phyloP scores from a whole-genome alignment of 108 stramenopile species.

The Cylindrotheca fusiformis region DNA sequence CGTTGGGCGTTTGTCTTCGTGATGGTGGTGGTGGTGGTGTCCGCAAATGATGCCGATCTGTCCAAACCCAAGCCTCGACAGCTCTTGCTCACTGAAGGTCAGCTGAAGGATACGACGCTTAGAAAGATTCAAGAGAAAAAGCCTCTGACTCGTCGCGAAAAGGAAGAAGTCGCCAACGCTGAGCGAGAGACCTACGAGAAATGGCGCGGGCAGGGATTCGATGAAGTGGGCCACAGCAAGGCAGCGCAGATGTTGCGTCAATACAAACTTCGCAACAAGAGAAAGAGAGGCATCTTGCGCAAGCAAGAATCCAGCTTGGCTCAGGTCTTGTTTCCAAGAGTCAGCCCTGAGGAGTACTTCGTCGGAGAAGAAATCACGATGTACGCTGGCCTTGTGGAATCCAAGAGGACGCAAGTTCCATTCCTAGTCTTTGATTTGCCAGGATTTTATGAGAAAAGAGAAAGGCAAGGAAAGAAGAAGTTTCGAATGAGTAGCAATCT shows the following conservation, averaged over 20 bases:
- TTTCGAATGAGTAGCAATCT: constrained; percentile 56
- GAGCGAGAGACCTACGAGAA: constrained; percentile 33
- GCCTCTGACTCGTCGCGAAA: constrained; percentile 35
- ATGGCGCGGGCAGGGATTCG: constrained; percentile 21
- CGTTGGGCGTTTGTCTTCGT: too few species aligned
- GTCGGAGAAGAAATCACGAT: constrained; percentile 44
- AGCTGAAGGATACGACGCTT: constrained; percentile 28
- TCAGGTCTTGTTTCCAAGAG: constrained; percentile 65
- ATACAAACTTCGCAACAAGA: constrained; percentile 62
- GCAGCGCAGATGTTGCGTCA: constrained; percentile 36
- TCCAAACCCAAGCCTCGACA: constrained; percentile 13
- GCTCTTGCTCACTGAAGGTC: constrained; percentile 4
- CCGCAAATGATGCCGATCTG: too few species aligned
- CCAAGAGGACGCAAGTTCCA: constrained; percentile 84
- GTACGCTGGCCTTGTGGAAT: constrained; percentile 67
- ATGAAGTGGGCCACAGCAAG: constrained; percentile 34
- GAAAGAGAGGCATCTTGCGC: constrained; percentile 49
- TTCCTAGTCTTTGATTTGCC: constrained; percentile 91
- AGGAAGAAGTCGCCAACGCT: constrained; percentile 33
- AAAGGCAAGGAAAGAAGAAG: constrained; percentile 5
- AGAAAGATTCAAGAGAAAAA: constrained; percentile 36
- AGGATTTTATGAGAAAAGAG: constrained; percentile 51
- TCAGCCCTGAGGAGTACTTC: constrained; percentile 63
- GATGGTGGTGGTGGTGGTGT: too few species aligned
- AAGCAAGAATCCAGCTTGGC: constrained; percentile 50